Evolutionary conservation across 148 eudicot species (phyloP).

Genomic region (Oxyria digyna): DNA sequence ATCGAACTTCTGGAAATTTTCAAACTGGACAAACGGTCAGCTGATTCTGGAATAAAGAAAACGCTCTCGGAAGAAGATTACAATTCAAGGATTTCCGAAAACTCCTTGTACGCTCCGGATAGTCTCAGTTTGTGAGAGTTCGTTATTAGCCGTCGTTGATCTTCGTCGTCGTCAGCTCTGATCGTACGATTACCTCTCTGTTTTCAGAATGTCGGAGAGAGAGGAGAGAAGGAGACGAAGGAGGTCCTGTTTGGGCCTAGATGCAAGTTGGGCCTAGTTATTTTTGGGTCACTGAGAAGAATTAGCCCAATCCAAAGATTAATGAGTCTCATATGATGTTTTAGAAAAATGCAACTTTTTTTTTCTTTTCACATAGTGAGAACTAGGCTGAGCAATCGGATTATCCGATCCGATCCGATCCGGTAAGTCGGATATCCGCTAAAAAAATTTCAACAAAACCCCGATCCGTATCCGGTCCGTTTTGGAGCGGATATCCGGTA

Average conservation of each 20-base stretch:
- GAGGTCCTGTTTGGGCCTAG: slow-evolving; percentile 3
- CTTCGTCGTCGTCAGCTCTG: slow-evolving; percentile 13
- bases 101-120: neutral
- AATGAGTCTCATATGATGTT: too few species aligned
- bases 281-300: neutral
- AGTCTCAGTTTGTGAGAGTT: neutral
- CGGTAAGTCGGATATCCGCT: too few species aligned
- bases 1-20: neutral
- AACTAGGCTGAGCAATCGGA: too few species aligned
- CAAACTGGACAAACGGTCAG: slow-evolving; percentile 8
- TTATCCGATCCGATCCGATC: too few species aligned
- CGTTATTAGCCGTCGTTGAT: slow-evolving; percentile 6
- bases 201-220: slow-evolving; percentile 7
- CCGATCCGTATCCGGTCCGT: too few species aligned
- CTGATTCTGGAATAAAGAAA: neutral
- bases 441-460: too few species aligned
- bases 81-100: neutral
- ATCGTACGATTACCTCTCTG: slow-evolving; percentile 10
- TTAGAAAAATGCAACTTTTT: too few species aligned
- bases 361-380: too few species aligned
- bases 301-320: neutral
- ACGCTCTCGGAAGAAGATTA: neutral
- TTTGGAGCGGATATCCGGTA: too few species aligned
- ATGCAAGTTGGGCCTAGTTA: neutral
- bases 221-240: slow-evolving; percentile 1